These are phyloP conservation scores for Malus fusca DNA, from an alignment of 306 rosid genomes.

Conservation along the genomic window DNA sequence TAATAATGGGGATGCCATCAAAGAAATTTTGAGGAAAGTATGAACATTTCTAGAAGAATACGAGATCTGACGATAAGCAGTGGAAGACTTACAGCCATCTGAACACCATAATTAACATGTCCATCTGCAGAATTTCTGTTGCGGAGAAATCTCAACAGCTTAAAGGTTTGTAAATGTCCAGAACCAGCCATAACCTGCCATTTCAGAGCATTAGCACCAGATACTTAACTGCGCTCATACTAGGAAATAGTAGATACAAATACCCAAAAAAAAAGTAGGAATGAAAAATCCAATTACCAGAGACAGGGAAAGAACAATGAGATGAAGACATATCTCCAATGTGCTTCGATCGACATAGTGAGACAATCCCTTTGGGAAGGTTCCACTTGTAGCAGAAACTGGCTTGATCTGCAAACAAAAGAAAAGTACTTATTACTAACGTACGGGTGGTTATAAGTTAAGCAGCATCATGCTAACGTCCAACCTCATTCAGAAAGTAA, in stretches of 20 bases:
- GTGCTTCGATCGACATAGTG: constrained; percentile 84
- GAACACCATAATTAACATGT: constrained; percentile 83
- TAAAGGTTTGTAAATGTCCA: constrained; percentile 88
- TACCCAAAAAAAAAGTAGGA: neutral
- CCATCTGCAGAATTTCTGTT: constrained; percentile 88
- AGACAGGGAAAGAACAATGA: constrained; percentile 77
- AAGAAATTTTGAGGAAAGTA: neutral
- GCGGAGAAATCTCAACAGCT: constrained; percentile 75
- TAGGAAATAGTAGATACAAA: neutral
- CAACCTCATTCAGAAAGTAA: constrained; percentile 84
- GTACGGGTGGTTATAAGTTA: constrained; percentile 11
- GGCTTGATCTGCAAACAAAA: constrained; percentile 63
- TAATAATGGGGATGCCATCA: neutral
- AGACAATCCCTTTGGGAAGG: constrained; percentile 79
- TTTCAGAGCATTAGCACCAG: too few species aligned
- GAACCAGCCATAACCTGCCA: constrained; percentile 97
- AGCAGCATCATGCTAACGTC: constrained; percentile 22
- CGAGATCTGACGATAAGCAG: neutral
- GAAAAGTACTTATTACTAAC: constrained; percentile 6
- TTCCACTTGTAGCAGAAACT: constrained; percentile 51
- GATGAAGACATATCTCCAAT: constrained; percentile 89
- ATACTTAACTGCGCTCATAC: constrained; percentile 7
- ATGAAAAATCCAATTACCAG: constrained; percentile 48
- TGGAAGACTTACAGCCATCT: constrained; percentile 83
- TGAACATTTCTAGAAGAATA: neutral